Evolutionary conservation across 1,284 basidiomycete species (phyloP), one percentile per base, ranked within the genome.

Genomic region (Spongiforma sp.): DNA sequence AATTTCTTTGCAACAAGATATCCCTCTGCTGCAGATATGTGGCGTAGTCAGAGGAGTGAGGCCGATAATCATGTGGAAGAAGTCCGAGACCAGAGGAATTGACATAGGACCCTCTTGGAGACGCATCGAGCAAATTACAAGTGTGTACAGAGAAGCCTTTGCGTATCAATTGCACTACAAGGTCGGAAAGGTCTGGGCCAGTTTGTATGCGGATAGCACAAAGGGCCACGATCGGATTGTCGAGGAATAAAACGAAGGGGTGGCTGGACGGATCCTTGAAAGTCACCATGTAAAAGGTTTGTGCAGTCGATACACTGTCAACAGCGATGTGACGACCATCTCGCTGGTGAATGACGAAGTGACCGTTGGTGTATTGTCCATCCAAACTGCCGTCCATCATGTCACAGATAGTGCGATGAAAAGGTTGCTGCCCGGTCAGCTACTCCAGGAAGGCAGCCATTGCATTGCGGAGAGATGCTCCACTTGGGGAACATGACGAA

Each of bases 21-120:
- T 66, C 54, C 19, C 62, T 64, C 53, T 57, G 61, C 17, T 59
- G 36, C 34, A 63, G 43, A 21, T 65, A 65, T 19, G 33, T 26
- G 17, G 21, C 9, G 19, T 65, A 65, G n/a, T 65, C 39, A 0
- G 54, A 60, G 1, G 21, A 10, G 24, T 32, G 19, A 24, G 37
- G 63, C 24, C 2, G 6, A 39, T 65, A 63, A 5, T 36, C 10
- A 2, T 37, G 50, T 24, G 61, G 53, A 8, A 64, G 12, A 10
- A 55, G 64, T 48, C 26, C 46, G 10, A 48, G 26, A 7, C 46
- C 26, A 15, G 1, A 6, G n/a, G 57, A 33, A 10, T 36, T 21
- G 4, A 34, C 17, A 2, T 50, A 3, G n/a, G n/a, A n/a, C n/a
- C n/a, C n/a, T 24, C 36, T 50, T 28, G 30, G 63, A 28, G 3